phyloP scores from a whole-genome alignment of 306 rosid species.

The Arachis stenosperma region DNA sequence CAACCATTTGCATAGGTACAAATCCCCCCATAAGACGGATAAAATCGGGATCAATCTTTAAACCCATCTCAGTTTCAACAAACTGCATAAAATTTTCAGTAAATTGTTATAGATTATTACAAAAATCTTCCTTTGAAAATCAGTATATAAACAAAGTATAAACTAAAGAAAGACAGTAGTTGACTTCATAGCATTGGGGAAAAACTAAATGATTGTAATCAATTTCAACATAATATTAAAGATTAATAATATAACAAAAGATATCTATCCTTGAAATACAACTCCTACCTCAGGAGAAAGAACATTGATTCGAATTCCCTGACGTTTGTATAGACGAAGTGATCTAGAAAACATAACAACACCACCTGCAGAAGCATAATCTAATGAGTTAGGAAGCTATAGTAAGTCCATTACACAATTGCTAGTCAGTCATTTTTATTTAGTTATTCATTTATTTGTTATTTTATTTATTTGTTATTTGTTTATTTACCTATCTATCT shows the following conservation, averaged over 20 bases:
- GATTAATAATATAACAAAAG: conserved; percentile 26
- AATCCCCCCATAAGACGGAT: conserved; percentile 59
- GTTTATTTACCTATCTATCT: no score
- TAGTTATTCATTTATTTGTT: no score
- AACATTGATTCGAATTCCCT: conserved; percentile 90
- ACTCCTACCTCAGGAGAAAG: conserved; percentile 92
- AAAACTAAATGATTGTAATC: background rate
- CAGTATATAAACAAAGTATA: conserved; percentile 7
- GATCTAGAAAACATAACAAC: conserved; percentile 89
- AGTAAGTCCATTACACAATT: conserved; percentile 19
- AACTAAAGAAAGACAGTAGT: background rate
- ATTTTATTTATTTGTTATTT: no score
- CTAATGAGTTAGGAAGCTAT: conserved; percentile 35
- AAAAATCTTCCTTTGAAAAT: conserved; percentile 19
- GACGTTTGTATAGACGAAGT: conserved; percentile 61
- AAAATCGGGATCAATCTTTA: conserved; percentile 36
- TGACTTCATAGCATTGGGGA: background rate
- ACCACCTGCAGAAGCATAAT: conserved; percentile 62
- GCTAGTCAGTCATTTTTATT: background rate
- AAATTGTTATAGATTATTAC: conserved; percentile 25
- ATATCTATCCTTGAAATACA: conserved; percentile 18
- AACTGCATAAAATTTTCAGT: conserved; percentile 59
- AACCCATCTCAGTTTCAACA: conserved; percentile 75
- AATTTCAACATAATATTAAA: conserved; percentile 22
- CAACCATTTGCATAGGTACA: conserved; percentile 88